Percentiles rank a stretch among this genome's conserved stretches.
phyloP scores from a whole-genome alignment of 495 filamentous ascomycete species.

The Neurospora tetrasperma region DNA sequence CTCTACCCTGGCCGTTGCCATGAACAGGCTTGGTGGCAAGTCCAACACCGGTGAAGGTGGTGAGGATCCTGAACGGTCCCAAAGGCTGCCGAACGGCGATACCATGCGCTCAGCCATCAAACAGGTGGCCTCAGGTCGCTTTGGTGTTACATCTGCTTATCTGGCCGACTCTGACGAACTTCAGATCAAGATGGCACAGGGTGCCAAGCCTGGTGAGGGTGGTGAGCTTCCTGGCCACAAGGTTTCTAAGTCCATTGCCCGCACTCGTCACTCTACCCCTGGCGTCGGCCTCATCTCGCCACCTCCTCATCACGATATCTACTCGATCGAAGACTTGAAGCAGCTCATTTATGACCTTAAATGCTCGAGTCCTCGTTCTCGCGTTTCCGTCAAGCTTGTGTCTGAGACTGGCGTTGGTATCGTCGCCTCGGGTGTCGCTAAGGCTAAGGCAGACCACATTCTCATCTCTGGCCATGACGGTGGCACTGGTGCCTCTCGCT shows the following conservation, averaged over 20 bases:
- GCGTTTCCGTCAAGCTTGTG: constrained; percentile 97
- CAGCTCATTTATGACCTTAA: constrained; percentile 98
- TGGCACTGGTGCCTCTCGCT: constrained; percentile 94
- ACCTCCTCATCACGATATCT: constrained; percentile 97
- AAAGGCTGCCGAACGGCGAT: constrained; percentile 82
- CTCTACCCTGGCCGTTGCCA: constrained; percentile 91
- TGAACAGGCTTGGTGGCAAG: constrained; percentile 97
- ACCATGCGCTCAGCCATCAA: constrained; percentile 99
- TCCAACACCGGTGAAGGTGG: constrained; percentile 99
- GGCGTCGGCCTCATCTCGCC: constrained; percentile 98
- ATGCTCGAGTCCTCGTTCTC: constrained; percentile 88
- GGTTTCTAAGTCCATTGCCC: constrained; percentile 91
- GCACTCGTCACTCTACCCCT: constrained; percentile 95
- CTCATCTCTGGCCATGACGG: constrained; percentile 97
- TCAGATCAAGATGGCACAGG: constrained; percentile 99
- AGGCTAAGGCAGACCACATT: constrained; percentile 97
- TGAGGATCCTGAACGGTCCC: constrained; percentile 88
- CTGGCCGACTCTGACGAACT: constrained; percentile 97
- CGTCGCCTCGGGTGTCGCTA: constrained; percentile 95
- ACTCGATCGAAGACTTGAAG: constrained; percentile 98
- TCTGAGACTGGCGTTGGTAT: constrained; percentile 98
- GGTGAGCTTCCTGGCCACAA: constrained; percentile 98
- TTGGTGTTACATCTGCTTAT: constrained; percentile 97
- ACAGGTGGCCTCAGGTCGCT: constrained; percentile 94
- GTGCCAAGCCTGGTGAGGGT: constrained; percentile 97